Conservation (phyloP, 2,329 filamentous ascomycete genomes). For the Lachnellula hyalina region DNA sequence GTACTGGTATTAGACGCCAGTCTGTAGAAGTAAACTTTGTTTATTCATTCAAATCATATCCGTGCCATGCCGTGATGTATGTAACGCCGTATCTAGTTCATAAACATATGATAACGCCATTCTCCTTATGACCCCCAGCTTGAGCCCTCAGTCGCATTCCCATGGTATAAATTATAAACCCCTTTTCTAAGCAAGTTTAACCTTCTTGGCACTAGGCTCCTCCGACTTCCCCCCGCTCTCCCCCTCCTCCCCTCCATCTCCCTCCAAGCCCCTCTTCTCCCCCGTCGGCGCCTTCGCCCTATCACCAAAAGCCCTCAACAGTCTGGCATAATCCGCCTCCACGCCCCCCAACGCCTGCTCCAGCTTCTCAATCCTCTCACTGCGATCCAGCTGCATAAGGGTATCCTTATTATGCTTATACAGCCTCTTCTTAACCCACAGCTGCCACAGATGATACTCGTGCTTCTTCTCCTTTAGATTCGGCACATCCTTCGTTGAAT, state of each 20-base stretch:
- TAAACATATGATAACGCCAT: background rate
- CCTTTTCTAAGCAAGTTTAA: constrained; percentile 8
- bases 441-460: constrained; percentile 64
- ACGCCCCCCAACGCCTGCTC: constrained; percentile 64
- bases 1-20: background rate
- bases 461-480: constrained; percentile 50
- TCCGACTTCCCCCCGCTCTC: constrained; percentile 7
- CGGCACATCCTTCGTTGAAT: constrained; percentile 36
- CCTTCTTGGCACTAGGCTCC: constrained; percentile 23
- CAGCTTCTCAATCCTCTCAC: constrained; percentile 67
- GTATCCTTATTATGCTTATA: constrained; percentile 70
- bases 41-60: background rate
- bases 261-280: constrained; percentile 13
- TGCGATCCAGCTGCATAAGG: constrained; percentile 62
- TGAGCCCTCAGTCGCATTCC: background rate
- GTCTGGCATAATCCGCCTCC: constrained; percentile 65
- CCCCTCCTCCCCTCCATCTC: constrained; percentile 17
- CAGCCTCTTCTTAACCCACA: constrained; percentile 71
- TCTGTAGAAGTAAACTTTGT: background rate
- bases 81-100: background rate
- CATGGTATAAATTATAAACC: background rate
- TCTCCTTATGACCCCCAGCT: background rate
- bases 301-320: constrained; percentile 39
- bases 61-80: background rate
- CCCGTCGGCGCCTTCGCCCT: constrained; percentile 4